Conservation (phyloP, 2,329 filamentous ascomycete species). For the Teratosphaeria destructans region DNA sequence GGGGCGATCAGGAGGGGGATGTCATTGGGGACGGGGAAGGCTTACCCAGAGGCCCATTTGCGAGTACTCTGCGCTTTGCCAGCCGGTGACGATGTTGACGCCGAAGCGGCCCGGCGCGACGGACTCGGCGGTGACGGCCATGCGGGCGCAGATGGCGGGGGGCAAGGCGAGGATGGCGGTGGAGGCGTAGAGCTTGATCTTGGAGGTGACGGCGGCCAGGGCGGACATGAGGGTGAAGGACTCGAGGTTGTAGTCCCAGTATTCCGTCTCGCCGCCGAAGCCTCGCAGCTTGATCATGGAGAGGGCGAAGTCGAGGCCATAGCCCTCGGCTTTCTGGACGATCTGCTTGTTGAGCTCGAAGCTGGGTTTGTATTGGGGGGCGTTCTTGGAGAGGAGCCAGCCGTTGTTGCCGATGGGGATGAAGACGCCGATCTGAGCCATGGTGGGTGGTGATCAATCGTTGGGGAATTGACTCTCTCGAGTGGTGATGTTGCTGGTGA, state of each 20-base stretch:
- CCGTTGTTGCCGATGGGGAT: conserved; percentile 10
- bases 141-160: conserved; percentile 5
- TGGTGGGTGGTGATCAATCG: neutral
- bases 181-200: neutral
- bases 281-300: conserved; percentile 10
- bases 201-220: neutral
- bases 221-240: conserved; percentile 7
- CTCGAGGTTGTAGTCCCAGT: conserved; percentile 10
- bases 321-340: conserved; percentile 6
- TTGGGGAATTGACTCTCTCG: neutral
- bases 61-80: conserved; percentile 8
- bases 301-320: conserved; percentile 7
- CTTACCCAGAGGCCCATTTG: conserved; percentile 7
- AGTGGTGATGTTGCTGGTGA: neutral
- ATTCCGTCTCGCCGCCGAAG: conserved; percentile 7
- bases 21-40: too few relatives aligned
- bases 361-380: conserved; percentile 8
- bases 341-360: conserved; percentile 8
- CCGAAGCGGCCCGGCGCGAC: conserved; percentile 8
- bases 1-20: too few relatives aligned
- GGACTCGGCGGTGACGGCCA: conserved; percentile 7
- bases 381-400: conserved; percentile 9
- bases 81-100: conserved; percentile 9
- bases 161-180: neutral
- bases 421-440: conserved; percentile 7